These are phyloP conservation scores for Chlorella sorokiniana DNA, from an alignment of 139 green algal genomes.

Conservation along the genomic window DNA sequence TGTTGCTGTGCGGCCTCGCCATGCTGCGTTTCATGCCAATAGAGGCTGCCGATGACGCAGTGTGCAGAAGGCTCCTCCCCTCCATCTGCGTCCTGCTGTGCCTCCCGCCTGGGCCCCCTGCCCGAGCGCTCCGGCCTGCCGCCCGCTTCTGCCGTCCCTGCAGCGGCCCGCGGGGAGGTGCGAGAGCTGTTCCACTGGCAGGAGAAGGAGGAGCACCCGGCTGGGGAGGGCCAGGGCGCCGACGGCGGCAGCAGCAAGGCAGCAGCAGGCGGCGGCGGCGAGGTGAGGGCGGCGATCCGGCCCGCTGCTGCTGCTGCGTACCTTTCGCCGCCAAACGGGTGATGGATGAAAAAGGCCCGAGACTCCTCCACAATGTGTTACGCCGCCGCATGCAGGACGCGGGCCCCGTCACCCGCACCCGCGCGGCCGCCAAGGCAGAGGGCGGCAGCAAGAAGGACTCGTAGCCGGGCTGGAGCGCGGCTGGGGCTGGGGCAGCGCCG, in stretches of 20 bases:
- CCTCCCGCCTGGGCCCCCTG: not conserved
- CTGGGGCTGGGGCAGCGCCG: not conserved
- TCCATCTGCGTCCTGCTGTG: not conserved
- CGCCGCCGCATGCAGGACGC: too few species aligned
- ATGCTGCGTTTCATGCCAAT: not conserved
- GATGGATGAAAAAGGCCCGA: too few species aligned
- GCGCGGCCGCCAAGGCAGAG: not conserved
- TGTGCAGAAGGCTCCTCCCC: not conserved
- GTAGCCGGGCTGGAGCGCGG: not conserved
- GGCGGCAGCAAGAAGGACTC: not conserved
- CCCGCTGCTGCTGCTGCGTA: too few species aligned
- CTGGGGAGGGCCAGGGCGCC: not conserved
- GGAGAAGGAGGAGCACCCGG: conserved; percentile 23
- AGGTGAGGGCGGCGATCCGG: not conserved
- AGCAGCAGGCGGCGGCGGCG: not conserved
- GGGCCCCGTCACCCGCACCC: not conserved
- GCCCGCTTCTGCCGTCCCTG: not conserved
- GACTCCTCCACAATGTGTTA: too few species aligned
- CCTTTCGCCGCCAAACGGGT: too few species aligned
- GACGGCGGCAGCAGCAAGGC: not conserved
- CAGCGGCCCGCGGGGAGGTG: not conserved
- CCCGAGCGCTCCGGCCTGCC: not conserved
- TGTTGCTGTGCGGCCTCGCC: too few species aligned
- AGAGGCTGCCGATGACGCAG: too few species aligned
- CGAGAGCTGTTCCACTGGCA: conserved; percentile 28